These are phyloP conservation scores for Colletotrichum sp. DNA, from an alignment of 2,329 filamentous ascomycete genomes.

Conservation along the genomic window DNA sequence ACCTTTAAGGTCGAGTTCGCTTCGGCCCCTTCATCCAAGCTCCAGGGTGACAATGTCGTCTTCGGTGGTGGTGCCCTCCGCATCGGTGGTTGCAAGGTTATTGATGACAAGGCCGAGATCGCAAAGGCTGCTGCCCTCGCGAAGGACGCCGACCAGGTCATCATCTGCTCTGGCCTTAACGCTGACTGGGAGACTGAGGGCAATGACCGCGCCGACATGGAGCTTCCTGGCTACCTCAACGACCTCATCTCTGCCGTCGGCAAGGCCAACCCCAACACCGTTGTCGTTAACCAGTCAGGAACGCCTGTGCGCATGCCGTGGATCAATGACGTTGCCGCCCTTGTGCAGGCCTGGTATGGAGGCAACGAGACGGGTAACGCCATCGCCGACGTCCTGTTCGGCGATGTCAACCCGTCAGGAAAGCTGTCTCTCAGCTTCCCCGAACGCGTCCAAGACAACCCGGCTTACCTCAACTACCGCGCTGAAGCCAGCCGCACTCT, in stretches of 20 bases:
- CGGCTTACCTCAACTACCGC: slow-evolving; percentile 72
- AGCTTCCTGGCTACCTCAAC: slow-evolving; percentile 72
- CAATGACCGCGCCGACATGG: slow-evolving; percentile 75
- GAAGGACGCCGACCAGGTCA: slow-evolving; percentile 74
- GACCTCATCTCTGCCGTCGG: slow-evolving; percentile 70
- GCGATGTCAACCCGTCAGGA: slow-evolving; percentile 71
- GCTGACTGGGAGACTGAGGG: slow-evolving; percentile 78
- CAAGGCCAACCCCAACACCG: slow-evolving; percentile 67
- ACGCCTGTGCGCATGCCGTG: slow-evolving; percentile 73
- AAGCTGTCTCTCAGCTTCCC: slow-evolving; percentile 79
- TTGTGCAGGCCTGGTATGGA: slow-evolving; percentile 79
- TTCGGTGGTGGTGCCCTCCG: slow-evolving; percentile 67
- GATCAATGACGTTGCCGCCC: slow-evolving; percentile 54
- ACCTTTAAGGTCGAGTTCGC: slow-evolving; percentile 64
- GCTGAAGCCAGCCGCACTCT: slow-evolving; percentile 68
- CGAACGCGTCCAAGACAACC: slow-evolving; percentile 66
- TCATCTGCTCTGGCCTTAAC: slow-evolving; percentile 77
- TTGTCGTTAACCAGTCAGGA: slow-evolving; percentile 74
- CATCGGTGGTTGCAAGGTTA: slow-evolving; percentile 64
- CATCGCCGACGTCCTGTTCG: slow-evolving; percentile 74
- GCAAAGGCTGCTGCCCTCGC: slow-evolving; percentile 71
- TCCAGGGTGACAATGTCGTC: slow-evolving; percentile 53
- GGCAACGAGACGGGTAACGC: slow-evolving; percentile 79
- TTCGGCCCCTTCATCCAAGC: slow-evolving; percentile 62
- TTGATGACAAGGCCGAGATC: slow-evolving; percentile 65